Evolutionary conservation across 2,329 filamentous ascomycete genomes (phyloP).

Genomic region (Paraconiothyrium brasiliense): DNA sequence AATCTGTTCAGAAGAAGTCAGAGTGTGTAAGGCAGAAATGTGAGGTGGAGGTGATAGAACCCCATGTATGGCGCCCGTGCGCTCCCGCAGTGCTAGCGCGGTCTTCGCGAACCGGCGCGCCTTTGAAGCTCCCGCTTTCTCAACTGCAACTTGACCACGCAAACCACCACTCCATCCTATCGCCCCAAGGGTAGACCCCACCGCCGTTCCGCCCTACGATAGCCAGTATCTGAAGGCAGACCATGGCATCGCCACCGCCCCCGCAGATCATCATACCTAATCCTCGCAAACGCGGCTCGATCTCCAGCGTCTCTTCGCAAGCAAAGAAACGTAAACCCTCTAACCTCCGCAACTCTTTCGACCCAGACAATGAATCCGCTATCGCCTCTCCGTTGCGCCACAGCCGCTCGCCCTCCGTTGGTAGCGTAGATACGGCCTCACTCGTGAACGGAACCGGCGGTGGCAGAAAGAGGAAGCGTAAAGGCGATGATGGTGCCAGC

Average conservation of each 20-base stretch:
- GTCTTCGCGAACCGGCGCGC: constrained; percentile 11
- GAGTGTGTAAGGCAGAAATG: background rate
- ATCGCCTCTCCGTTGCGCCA: constrained; percentile 62
- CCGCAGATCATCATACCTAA: constrained; percentile 58
- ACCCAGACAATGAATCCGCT: constrained; percentile 65
- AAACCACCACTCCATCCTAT: background rate
- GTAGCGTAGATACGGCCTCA: constrained; percentile 65
- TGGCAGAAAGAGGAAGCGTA: constrained; percentile 69
- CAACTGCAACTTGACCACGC: background rate
- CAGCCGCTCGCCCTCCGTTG: constrained; percentile 72
- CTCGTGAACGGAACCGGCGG: constrained; percentile 42
- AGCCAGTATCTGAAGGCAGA: constrained; percentile 44
- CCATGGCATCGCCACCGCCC: constrained; percentile 67
- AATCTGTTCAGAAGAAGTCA: too few relatives aligned
- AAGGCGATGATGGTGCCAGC: constrained; percentile 47
- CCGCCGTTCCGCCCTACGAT: background rate
- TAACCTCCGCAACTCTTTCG: constrained; percentile 80
- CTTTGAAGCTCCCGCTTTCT: constrained; percentile 11
- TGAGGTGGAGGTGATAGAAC: background rate
- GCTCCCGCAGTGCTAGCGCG: background rate
- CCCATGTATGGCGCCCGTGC: background rate
- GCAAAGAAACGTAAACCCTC: constrained; percentile 77
- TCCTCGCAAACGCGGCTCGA: constrained; percentile 70
- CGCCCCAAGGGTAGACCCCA: background rate
- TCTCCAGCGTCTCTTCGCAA: constrained; percentile 59